phyloP scores from a whole-genome alignment of 116 monocot species.

The Trichopus zeylanicus region DNA sequence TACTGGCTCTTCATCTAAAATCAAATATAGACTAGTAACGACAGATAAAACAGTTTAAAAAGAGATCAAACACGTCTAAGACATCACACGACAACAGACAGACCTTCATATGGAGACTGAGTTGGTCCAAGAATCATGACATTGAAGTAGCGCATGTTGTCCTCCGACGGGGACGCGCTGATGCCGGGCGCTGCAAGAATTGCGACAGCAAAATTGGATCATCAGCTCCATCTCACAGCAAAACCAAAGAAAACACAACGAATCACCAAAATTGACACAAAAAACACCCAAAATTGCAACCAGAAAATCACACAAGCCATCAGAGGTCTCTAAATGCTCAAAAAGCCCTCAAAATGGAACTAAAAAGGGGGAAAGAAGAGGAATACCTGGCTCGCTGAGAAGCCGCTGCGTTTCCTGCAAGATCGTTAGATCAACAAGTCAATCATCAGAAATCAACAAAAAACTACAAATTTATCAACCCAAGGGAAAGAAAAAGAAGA shows the following conservation, averaged over 20 bases:
- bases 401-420: slow-evolving; percentile 86
- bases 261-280: neutral
- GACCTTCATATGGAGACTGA: slow-evolving; percentile 95
- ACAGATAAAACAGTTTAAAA: neutral
- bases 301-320: neutral
- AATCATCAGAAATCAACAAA: slow-evolving; percentile 3
- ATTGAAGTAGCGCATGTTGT: slow-evolving; percentile 94
- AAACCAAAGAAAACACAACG: neutral
- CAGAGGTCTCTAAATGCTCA: neutral
- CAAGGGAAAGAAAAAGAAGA: neutral
- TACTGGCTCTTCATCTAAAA: no score
- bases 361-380: neutral
- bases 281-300: neutral
- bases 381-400: slow-evolving; percentile 84
- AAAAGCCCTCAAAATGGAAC: neutral
- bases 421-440: slow-evolving; percentile 4
- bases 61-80: neutral
- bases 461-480: neutral
- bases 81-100: neutral
- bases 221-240: neutral
- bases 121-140: slow-evolving; percentile 93
- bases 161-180: slow-evolving; percentile 95
- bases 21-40: no score
- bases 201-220: neutral
- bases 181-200: slow-evolving; percentile 72